Conservation (phyloP, 306 rosid species). For the Medicago lupulina region DNA sequence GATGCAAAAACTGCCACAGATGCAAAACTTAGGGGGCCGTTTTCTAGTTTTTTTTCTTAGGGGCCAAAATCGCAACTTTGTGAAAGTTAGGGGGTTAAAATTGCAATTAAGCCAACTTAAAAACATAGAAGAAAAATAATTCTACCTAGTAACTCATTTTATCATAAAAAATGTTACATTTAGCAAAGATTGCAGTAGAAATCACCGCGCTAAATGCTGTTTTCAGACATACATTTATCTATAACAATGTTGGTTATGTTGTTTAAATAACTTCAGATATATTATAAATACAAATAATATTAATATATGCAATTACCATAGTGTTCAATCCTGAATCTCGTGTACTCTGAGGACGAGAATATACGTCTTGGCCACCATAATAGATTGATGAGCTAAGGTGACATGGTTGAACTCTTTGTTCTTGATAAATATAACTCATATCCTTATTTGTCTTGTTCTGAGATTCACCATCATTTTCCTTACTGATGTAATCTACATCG, state of each 20-base stretch:
- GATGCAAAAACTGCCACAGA: too few relatives aligned
- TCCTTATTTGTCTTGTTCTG: slow-evolving; percentile 52
- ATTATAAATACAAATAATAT: not conserved
- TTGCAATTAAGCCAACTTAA: too few relatives aligned
- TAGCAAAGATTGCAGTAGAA: not conserved
- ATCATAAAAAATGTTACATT: not conserved
- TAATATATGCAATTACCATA: slow-evolving; percentile 46
- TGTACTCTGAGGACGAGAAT: slow-evolving; percentile 58
- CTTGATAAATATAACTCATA: slow-evolving; percentile 61
- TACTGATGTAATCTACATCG: slow-evolving; percentile 51
- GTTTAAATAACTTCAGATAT: not conserved
- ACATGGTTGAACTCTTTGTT: slow-evolving; percentile 83
- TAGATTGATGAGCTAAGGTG: slow-evolving; percentile 90
- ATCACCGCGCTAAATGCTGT: too few relatives aligned
- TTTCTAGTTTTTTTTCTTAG: too few relatives aligned
- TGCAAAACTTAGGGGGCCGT: too few relatives aligned
- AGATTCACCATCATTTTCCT: slow-evolving; percentile 52
- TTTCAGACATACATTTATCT: too few relatives aligned
- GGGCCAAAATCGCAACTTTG: too few relatives aligned
- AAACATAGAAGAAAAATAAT: too few relatives aligned
- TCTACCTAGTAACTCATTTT: too few relatives aligned
- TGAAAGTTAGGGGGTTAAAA: too few relatives aligned
- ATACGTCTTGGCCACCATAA: slow-evolving; percentile 91
- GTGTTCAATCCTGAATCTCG: slow-evolving; percentile 50
- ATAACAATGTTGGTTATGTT: too few relatives aligned